Conservation (phyloP, 495 filamentous ascomycete genomes). For the Emericellopsis terricola region DNA sequence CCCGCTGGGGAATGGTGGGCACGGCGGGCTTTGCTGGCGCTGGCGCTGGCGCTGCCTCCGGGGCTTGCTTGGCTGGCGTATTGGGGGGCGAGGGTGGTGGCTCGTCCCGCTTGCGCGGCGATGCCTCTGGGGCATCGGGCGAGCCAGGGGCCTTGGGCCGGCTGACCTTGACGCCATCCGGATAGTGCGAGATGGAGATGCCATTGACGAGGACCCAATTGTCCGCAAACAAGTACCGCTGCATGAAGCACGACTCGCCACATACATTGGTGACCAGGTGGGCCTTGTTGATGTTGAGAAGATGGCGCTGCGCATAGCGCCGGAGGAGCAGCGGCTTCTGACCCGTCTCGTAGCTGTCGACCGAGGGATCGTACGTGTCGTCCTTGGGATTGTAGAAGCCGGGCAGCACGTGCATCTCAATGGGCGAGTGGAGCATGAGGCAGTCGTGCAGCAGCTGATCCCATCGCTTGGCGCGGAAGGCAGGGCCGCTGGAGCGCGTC, state of each 20-base stretch:
- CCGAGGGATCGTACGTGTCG: slow-evolving; percentile 28
- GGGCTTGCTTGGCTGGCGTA: slow-evolving; percentile 8
- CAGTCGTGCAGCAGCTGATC: slow-evolving; percentile 31
- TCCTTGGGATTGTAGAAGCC: slow-evolving; percentile 24
- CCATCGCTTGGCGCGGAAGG: slow-evolving; percentile 6
- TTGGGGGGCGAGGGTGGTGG: no score
- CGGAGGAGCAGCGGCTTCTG: slow-evolving; percentile 35
- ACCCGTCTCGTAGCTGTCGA: slow-evolving; percentile 38
- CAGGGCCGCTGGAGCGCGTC: slow-evolving; percentile 4
- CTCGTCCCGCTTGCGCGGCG: neutral
- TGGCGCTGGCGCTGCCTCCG: slow-evolving; percentile 5
- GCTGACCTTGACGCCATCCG: slow-evolving; percentile 12
- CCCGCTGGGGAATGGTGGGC: neutral
- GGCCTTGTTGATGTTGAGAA: slow-evolving; percentile 18
- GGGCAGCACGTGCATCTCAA: slow-evolving; percentile 30
- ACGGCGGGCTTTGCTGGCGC: slow-evolving; percentile 1
- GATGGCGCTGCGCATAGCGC: slow-evolving; percentile 38
- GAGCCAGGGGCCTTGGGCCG: slow-evolving; percentile 1
- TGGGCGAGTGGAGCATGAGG: slow-evolving; percentile 28
- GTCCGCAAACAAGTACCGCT: slow-evolving; percentile 37
- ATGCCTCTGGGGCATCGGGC: no score
- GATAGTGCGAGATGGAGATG: slow-evolving; percentile 33
- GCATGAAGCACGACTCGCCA: slow-evolving; percentile 35
- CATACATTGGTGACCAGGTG: slow-evolving; percentile 31
- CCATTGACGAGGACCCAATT: slow-evolving; percentile 40